Percentiles rank a stretch among this genome's conserved stretches.
Evolutionary conservation across 257 asterid genomes (phyloP).

Genomic region (Petrea volubilis): DNA sequence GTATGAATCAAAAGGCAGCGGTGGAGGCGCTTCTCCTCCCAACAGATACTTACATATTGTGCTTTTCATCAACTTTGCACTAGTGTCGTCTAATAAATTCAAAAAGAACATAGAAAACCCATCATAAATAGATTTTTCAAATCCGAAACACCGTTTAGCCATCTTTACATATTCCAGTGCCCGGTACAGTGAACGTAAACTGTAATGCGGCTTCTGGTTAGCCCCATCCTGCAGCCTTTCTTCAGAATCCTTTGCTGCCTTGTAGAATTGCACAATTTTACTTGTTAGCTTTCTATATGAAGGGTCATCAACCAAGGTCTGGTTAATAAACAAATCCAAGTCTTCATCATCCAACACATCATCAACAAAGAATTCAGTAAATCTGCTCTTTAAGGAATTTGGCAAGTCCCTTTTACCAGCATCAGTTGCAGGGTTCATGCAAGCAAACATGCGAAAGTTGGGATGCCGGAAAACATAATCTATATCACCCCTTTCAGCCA

Average conservation of each 20-base stretch:
- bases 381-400: conserved; percentile 73
- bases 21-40: conserved; percentile 45
- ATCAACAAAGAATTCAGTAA: conserved; percentile 89
- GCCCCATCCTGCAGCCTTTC: conserved; percentile 98
- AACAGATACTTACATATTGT: conserved; percentile 54
- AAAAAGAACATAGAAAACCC: conserved; percentile 91
- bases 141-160: conserved; percentile 54
- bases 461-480: conserved; percentile 64
- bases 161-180: conserved; percentile 70
- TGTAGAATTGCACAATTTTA: conserved; percentile 70
- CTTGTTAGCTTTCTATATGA: conserved; percentile 32
- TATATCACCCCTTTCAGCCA: conserved; percentile 93
- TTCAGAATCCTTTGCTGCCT: conserved; percentile 74
- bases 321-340: conserved; percentile 65
- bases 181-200: conserved; percentile 90
- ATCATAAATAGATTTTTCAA: conserved; percentile 72
- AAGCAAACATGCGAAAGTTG: conserved; percentile 85
- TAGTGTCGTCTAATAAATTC: conserved; percentile 65
- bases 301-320: conserved; percentile 54
- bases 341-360: conserved; percentile 87
- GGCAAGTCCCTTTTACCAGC: conserved; percentile 96
- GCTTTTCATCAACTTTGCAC: conserved; percentile 67
- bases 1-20: conserved; percentile 48
- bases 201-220: conserved; percentile 94
- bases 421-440: conserved; percentile 99